Evolutionary conservation across 1,284 basidiomycete genomes (phyloP).

Genomic region (Flammula alnicola): DNA sequence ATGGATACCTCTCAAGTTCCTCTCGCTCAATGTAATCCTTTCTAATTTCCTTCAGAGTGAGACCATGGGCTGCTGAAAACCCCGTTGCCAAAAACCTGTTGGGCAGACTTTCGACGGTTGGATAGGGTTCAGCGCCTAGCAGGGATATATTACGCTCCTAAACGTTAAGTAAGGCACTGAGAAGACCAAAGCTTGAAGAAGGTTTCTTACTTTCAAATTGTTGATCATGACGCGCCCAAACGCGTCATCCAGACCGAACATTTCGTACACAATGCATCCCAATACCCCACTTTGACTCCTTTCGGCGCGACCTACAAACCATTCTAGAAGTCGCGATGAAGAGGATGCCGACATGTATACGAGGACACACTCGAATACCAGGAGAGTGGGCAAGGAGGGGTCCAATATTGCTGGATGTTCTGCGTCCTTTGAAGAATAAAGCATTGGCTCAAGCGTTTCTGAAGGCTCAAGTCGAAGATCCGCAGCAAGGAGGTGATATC

Average conservation of each 20-base stretch:
- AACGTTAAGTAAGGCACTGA: background rate
- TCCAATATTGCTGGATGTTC: constrained; percentile 54
- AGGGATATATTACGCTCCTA: constrained; percentile 77
- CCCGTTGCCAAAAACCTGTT: constrained; percentile 63
- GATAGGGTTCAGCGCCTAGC: constrained; percentile 73
- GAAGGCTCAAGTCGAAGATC: constrained; percentile 69
- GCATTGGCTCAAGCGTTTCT: constrained; percentile 42
- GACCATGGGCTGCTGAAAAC: constrained; percentile 58
- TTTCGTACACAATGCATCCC: constrained; percentile 83
- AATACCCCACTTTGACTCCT: constrained; percentile 35
- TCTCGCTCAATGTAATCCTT: constrained; percentile 50
- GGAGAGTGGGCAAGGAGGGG: constrained; percentile 72
- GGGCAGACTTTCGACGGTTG: constrained; percentile 59
- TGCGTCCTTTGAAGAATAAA: constrained; percentile 33
- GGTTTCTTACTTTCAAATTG: constrained; percentile 76
- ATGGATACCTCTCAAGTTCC: constrained; percentile 68
- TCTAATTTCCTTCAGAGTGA: constrained; percentile 74
- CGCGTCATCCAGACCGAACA: constrained; percentile 83
- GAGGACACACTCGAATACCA: constrained; percentile 91
- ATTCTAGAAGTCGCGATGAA: constrained; percentile 67
- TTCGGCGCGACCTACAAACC: constrained; percentile 71
- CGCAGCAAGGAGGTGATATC: constrained; percentile 77
- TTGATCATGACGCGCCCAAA: constrained; percentile 90
- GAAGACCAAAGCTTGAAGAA: background rate
- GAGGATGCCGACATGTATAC: constrained; percentile 80